A percentile compares a stretch with the other conserved stretches of the same genome.
Conservation (phyloP, 1,284 basidiomycete genomes). For the Microbotryum lychnidis-dioicae region DNA sequence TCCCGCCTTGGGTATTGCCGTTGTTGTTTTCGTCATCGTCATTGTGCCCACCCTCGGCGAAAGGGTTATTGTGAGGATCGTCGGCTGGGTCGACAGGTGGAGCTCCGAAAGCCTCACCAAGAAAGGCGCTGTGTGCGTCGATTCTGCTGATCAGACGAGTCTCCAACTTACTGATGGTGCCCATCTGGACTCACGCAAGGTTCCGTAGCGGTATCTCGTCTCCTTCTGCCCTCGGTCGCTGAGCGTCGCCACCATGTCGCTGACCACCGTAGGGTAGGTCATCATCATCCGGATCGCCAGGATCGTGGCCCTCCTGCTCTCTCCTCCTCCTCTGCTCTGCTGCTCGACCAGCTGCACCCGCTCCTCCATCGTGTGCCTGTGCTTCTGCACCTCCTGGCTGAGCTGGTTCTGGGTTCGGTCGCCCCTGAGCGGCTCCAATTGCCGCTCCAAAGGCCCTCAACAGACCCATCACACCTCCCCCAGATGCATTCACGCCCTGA, state of each 20-base stretch:
- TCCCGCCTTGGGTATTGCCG: not conserved
- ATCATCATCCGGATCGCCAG: conserved; percentile 4
- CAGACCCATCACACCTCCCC: not conserved
- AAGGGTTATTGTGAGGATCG: conserved; percentile 27
- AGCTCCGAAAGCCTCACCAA: conserved; percentile 25
- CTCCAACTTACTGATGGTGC: not conserved
- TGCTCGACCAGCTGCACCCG: not conserved
- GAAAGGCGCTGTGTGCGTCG: conserved; percentile 5
- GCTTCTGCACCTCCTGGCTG: conserved; percentile 3
- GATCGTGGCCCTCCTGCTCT: not conserved
- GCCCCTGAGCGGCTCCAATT: not conserved
- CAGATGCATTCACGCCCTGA: not conserved
- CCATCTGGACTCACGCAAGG: conserved; percentile 3
- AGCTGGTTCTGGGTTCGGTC: conserved; percentile 2
- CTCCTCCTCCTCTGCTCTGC: not conserved
- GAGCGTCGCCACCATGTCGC: not conserved
- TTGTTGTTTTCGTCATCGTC: not conserved
- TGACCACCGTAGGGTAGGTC: not conserved
- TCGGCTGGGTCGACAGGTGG: conserved; percentile 20
- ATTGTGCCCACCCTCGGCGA: conserved; percentile 26
- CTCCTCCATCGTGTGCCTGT: conserved; percentile 7
- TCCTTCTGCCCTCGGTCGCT: not conserved
- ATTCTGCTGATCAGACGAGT: not conserved
- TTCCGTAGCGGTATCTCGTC: conserved; percentile 22
- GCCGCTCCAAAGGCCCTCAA: not conserved